Evolutionary conservation across 1,284 basidiomycete genomes (phyloP).

Genomic region (Amylostereum chailletii): DNA sequence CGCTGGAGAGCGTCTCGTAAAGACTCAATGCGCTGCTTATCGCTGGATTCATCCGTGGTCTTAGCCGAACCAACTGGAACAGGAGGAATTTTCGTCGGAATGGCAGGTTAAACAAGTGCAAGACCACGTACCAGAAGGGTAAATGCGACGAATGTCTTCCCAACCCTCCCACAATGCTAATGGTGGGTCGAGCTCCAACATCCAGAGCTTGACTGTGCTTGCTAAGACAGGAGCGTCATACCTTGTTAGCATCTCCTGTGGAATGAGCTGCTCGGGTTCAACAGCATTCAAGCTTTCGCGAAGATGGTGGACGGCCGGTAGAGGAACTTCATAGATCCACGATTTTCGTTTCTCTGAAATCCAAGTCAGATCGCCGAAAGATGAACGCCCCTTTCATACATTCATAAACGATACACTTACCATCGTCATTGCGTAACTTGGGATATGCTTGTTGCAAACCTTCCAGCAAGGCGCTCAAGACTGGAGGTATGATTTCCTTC

Average conservation of each 20-base stretch:
- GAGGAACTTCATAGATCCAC: conserved; percentile 91
- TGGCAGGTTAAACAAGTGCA: too few species aligned
- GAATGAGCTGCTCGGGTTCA: conserved; percentile 55
- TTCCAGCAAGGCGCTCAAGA: conserved; percentile 61
- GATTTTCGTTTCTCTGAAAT: conserved; percentile 72
- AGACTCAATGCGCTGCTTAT: conserved; percentile 58
- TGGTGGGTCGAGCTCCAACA: conserved; percentile 80
- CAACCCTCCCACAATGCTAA: conserved; percentile 79
- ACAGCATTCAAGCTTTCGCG: conserved; percentile 76
- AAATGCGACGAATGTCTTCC: conserved; percentile 81
- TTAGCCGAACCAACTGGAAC: conserved; percentile 47
- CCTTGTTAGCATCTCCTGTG: conserved; percentile 56
- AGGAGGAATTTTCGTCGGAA: too few species aligned
- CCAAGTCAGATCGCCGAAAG: conserved; percentile 1
- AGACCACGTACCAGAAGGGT: conserved; percentile 46
- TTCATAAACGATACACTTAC: conserved; percentile 29
- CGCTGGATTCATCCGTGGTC: conserved; percentile 40
- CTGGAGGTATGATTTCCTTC: conserved; percentile 64
- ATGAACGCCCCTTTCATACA: conserved; percentile 4
- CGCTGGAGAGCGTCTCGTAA: conserved; percentile 62
- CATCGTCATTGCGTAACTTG: conserved; percentile 52
- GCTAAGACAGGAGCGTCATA: conserved; percentile 86
- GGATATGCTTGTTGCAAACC: conserved; percentile 62
- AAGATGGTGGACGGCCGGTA: conserved; percentile 74
- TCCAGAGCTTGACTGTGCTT: conserved; percentile 78